These are phyloP conservation scores for Aspergillus uvarum DNA, from an alignment of 2,329 filamentous ascomycete species.

Conservation along the genomic window DNA sequence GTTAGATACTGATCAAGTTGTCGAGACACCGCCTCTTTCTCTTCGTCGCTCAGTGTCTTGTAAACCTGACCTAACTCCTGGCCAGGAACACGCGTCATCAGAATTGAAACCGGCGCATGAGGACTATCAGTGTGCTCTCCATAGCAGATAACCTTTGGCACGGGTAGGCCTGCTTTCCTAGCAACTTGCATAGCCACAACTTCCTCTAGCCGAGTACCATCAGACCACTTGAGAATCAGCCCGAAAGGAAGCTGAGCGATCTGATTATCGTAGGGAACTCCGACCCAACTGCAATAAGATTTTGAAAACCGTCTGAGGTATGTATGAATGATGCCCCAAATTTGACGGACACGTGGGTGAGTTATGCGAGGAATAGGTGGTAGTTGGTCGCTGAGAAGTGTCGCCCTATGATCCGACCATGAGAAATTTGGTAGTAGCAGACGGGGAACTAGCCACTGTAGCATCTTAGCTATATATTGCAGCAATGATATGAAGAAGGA, in stretches of 20 bases:
- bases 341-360: slow-evolving; percentile 18
- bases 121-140: slow-evolving; percentile 30
- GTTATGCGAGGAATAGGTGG: slow-evolving; percentile 24
- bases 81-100: slow-evolving; percentile 45
- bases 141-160: slow-evolving; percentile 34
- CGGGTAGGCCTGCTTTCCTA: slow-evolving; percentile 35
- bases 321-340: slow-evolving; percentile 33
- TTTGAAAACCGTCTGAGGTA: slow-evolving; percentile 29
- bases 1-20: neutral
- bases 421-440: slow-evolving; percentile 27
- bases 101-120: slow-evolving; percentile 30
- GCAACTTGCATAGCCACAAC: slow-evolving; percentile 38
- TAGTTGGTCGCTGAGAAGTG: slow-evolving; percentile 20
- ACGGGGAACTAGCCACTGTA: neutral
- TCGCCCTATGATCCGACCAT: slow-evolving; percentile 24
- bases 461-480: neutral
- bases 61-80: neutral
- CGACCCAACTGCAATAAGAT: slow-evolving; percentile 33
- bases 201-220: slow-evolving; percentile 38
- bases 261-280: slow-evolving; percentile 25
- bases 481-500: no score
- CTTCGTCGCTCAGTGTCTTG: neutral
- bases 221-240: slow-evolving; percentile 41
- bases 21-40: neutral
- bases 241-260: slow-evolving; percentile 40